Percentiles rank a stretch among this genome's conserved stretches.
Evolutionary conservation across 768 basidiomycete genomes (phyloP).

Genomic region (Ephemerocybe angulata): DNA sequence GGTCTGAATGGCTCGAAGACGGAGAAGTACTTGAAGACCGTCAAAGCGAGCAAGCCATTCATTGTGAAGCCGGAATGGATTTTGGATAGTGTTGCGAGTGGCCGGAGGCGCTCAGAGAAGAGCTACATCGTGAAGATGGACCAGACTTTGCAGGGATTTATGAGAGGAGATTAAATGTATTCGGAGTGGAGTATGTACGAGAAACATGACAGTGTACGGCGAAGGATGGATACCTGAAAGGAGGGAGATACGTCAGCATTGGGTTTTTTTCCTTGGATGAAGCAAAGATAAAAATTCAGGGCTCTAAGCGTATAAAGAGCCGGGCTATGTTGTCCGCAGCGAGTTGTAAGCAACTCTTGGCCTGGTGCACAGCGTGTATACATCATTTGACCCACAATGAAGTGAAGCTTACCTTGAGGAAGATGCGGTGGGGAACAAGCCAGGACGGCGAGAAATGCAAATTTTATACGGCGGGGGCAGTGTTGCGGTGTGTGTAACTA

Average conservation of each 20-base stretch:
- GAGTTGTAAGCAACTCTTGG: slow-evolving; percentile 41
- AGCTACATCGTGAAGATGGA: slow-evolving; percentile 49
- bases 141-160: slow-evolving; percentile 26
- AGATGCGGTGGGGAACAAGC: slow-evolving; percentile 3
- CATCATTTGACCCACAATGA: slow-evolving; percentile 34
- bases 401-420: slow-evolving; percentile 20
- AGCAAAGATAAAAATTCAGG: slow-evolving; percentile 36
- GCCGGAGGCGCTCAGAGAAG: slow-evolving; percentile 58
- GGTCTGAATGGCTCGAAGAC: slow-evolving; percentile 69
- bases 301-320: slow-evolving; percentile 49
- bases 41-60: slow-evolving; percentile 45
- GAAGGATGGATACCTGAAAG: background rate
- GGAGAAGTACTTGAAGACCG: slow-evolving; percentile 55
- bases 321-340: slow-evolving; percentile 46
- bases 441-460: background rate
- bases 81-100: slow-evolving; percentile 58
- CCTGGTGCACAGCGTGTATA: slow-evolving; percentile 58
- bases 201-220: background rate
- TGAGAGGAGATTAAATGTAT: slow-evolving; percentile 10
- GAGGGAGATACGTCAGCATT: slow-evolving; percentile 2
- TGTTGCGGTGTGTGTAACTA: background rate
- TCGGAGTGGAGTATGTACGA: background rate
- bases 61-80: slow-evolving; percentile 80
- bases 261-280: background rate
- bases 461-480: background rate